Conservation (phyloP, 2,329 filamentous ascomycete species). For the Fusarium secorum region DNA sequence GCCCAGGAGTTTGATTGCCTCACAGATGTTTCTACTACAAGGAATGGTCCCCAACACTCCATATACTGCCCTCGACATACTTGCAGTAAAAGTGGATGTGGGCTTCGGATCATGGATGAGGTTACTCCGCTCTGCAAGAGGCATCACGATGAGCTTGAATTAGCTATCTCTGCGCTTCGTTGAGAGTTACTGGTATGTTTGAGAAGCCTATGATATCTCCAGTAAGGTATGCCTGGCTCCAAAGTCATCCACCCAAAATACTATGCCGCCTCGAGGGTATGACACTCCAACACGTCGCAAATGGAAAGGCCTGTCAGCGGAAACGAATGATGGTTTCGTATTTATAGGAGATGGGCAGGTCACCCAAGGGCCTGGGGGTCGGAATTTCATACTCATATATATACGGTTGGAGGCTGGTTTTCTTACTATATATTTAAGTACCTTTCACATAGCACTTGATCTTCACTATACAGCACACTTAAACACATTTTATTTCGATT, state of each 20-base stretch:
- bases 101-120: background rate
- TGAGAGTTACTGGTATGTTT: background rate
- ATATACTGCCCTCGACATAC: conserved; percentile 18
- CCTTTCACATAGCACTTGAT: background rate
- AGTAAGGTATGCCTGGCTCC: background rate
- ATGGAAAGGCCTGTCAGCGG: rapidly evolving
- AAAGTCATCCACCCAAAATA: background rate
- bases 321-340: background rate
- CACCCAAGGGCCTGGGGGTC: background rate
- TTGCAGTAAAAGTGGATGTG: background rate
- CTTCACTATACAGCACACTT: background rate
- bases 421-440: background rate
- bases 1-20: conserved; percentile 24
- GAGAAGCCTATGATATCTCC: background rate
- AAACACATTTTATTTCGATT: background rate
- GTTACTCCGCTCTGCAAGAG: background rate
- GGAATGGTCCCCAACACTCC: background rate
- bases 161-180: background rate
- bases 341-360: no score
- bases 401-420: background rate
- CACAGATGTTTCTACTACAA: conserved; percentile 1
- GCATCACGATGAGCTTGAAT: background rate
- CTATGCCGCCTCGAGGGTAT: background rate
- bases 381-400: background rate
- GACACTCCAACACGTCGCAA: background rate